Conservation (phyloP, 352 stramenopile genomes). For the Phytopythium helicoides region DNA sequence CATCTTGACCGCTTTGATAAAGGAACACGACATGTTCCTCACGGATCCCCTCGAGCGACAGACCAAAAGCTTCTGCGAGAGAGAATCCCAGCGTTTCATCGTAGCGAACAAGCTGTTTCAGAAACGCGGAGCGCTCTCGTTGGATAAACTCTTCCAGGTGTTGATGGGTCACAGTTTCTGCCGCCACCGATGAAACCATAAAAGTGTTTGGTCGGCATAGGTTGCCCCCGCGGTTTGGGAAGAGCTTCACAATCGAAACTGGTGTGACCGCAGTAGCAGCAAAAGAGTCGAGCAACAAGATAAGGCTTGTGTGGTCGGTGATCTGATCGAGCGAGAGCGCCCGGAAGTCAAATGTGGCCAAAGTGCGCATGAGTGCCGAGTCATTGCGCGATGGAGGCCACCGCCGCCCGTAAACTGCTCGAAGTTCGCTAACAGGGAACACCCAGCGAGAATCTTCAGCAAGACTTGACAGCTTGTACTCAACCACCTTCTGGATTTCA, state of each 20-base stretch:
- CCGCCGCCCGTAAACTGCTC: slow-evolving; percentile 29
- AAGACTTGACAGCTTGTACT: slow-evolving; percentile 45
- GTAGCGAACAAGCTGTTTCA: slow-evolving; percentile 67
- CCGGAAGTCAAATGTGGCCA: slow-evolving; percentile 40
- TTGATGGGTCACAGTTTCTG: background rate
- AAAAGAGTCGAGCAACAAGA: slow-evolving; percentile 82
- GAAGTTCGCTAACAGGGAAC: slow-evolving; percentile 47
- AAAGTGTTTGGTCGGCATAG: slow-evolving; percentile 69
- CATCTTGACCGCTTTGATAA: slow-evolving; percentile 74
- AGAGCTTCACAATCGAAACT: slow-evolving; percentile 70
- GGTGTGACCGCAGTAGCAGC: slow-evolving; percentile 63
- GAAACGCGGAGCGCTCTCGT: slow-evolving; percentile 58
- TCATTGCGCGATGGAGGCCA: slow-evolving; percentile 60
- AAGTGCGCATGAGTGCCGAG: slow-evolving; percentile 44
- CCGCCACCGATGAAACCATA: slow-evolving; percentile 11
- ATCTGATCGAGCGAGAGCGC: slow-evolving; percentile 39
- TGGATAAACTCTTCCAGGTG: slow-evolving; percentile 27
- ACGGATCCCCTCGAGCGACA: slow-evolving; percentile 71
- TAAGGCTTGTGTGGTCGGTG: slow-evolving; percentile 63
- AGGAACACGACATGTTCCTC: slow-evolving; percentile 82
- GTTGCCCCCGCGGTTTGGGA: slow-evolving; percentile 37
- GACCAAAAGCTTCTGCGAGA: slow-evolving; percentile 66
- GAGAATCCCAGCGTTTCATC: slow-evolving; percentile 63
- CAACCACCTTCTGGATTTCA: slow-evolving; percentile 9
- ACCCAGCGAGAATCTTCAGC: slow-evolving; percentile 43